Evolutionary conservation across 371 early-diverging fungal species (phyloP).

Genomic region (Mucor sp.): DNA sequence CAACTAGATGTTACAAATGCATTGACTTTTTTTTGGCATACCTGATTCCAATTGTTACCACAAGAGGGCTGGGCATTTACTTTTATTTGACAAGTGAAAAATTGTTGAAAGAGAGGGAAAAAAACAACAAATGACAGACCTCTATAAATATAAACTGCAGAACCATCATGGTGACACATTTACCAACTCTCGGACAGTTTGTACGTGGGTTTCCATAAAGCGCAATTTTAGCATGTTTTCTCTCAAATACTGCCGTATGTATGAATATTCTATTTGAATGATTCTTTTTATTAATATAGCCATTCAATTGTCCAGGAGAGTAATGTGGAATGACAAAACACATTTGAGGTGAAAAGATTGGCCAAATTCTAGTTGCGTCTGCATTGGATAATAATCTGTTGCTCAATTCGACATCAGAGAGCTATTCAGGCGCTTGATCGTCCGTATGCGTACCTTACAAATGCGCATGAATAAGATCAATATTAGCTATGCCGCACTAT

Average conservation of each 20-base stretch:
- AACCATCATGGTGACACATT: neutral
- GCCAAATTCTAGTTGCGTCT: too few relatives aligned
- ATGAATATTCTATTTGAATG: neutral
- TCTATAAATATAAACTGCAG: neutral
- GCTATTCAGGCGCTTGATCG: neutral
- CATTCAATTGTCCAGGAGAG: neutral
- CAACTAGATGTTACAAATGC: neutral
- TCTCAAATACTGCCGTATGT: neutral
- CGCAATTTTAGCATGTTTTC: neutral
- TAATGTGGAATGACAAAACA: neutral
- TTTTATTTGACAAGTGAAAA: neutral
- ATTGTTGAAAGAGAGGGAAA: neutral
- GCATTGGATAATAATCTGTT: too few relatives aligned
- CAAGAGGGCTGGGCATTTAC: neutral
- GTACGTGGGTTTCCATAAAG: neutral
- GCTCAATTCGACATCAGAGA: neutral
- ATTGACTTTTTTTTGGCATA: neutral
- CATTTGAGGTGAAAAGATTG: too few relatives aligned
- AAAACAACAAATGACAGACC: neutral
- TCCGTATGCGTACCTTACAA: too few relatives aligned
- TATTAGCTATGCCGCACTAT: too few relatives aligned
- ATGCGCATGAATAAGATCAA: too few relatives aligned
- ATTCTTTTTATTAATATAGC: neutral
- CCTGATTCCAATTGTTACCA: conserved; percentile 13
- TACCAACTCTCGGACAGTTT: neutral